Conservation (phyloP, 176 grass and related monocot genomes). For the Triticum urartu region DNA sequence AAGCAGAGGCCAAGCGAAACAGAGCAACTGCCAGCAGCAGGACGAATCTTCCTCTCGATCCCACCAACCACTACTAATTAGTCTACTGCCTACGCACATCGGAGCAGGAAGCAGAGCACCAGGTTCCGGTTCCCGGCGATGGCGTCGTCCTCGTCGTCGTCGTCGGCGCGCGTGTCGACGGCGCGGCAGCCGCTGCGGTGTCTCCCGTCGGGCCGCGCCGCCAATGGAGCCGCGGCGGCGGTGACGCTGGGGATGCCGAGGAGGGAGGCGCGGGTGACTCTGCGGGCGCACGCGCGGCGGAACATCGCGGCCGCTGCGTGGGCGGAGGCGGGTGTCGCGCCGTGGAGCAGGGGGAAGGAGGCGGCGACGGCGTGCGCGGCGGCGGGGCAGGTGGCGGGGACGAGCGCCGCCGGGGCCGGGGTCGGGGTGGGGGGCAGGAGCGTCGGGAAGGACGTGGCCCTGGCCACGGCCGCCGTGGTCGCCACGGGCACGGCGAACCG, state of each 20-base stretch:
- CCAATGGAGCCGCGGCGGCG: background rate
- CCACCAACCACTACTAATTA: background rate
- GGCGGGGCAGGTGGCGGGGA: conserved; percentile 46
- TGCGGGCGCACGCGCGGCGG: conserved; percentile 2
- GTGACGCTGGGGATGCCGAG: background rate
- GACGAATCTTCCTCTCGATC: conserved; percentile 28
- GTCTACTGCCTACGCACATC: background rate
- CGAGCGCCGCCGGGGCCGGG: conserved; percentile 29
- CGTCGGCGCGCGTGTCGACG: conserved; percentile 13
- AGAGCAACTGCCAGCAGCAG: background rate
- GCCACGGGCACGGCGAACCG: conserved; percentile 74
- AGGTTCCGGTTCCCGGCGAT: background rate
- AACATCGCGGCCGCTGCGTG: background rate
- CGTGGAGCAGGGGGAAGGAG: no score
- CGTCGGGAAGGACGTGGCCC: conserved; percentile 39
- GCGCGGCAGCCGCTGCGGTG: conserved; percentile 21
- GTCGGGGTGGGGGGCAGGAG: background rate
- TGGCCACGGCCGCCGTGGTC: conserved; percentile 51
- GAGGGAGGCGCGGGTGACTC: conserved; percentile 9
- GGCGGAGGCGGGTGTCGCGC: background rate
- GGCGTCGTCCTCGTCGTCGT: background rate
- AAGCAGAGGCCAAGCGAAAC: conserved; percentile 27
- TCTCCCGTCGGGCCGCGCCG: background rate
- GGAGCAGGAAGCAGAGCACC: background rate
- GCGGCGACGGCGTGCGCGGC: conserved; percentile 20